phyloP scores from a whole-genome alignment of 1,284 basidiomycete species.

The Marasmius sp. region DNA sequence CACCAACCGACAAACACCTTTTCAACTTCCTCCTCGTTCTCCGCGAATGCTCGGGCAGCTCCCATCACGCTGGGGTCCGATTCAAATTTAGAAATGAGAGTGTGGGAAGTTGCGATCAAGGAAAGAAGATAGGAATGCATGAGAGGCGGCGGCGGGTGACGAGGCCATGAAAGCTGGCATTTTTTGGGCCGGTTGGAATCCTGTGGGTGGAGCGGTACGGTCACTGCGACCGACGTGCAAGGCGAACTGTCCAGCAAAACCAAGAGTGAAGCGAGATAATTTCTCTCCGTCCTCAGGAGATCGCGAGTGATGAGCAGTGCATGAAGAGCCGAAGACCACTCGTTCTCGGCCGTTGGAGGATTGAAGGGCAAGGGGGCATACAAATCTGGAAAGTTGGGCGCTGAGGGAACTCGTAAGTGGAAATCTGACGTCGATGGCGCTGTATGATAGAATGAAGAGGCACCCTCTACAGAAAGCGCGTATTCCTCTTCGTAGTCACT shows the following conservation, averaged over 20 bases:
- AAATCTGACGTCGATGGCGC: neutral
- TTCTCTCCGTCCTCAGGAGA: conserved; percentile 65
- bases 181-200: neutral
- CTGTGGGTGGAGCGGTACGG: neutral
- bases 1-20: conserved; percentile 31
- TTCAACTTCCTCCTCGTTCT: conserved; percentile 20
- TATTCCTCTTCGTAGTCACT: neutral
- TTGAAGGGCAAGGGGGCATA: conserved; percentile 1
- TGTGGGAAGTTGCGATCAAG: conserved; percentile 48
- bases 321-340: conserved; percentile 56
- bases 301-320: conserved; percentile 60
- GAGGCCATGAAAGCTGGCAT: conserved; percentile 26
- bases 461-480: neutral
- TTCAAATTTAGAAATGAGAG: conserved; percentile 46
- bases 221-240: conserved; percentile 9
- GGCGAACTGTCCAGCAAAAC: conserved; percentile 32
- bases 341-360: conserved; percentile 20
- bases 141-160: conserved; percentile 47
- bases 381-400: conserved; percentile 2
- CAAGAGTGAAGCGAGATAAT: conserved; percentile 53
- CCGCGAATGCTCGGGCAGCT: conserved; percentile 52
- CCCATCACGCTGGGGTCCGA: conserved; percentile 63
- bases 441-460: neutral
- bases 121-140: conserved; percentile 52
- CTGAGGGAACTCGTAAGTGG: neutral